phyloP scores from a whole-genome alignment of 2,329 filamentous ascomycete species.

The Tolypocladium endophyticum region DNA sequence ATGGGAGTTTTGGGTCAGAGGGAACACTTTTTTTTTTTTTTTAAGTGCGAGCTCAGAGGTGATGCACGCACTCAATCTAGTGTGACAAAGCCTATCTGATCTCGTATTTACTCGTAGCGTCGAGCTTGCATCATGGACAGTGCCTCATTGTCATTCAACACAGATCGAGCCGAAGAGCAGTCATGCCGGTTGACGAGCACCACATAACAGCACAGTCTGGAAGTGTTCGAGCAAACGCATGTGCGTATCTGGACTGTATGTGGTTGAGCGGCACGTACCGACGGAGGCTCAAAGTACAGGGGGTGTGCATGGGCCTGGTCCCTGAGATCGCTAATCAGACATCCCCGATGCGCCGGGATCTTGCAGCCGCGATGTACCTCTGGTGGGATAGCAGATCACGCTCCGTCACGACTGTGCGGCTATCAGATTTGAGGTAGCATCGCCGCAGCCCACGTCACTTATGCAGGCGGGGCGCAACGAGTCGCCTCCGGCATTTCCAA shows the following conservation, averaged over 20 bases:
- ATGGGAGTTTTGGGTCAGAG: not conserved
- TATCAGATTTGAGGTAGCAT: not conserved
- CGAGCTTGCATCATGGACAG: not conserved
- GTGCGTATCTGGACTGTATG: not conserved
- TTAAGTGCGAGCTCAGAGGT: not conserved
- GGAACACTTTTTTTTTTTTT: too few species aligned
- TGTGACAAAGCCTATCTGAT: not conserved
- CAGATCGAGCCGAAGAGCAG: not conserved
- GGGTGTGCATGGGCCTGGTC: not conserved
- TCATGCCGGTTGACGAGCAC: not conserved
- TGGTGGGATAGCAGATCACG: not conserved
- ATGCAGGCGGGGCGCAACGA: not conserved
- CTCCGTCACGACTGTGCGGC: accelerated
- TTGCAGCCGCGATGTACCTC: not conserved
- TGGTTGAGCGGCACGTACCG: not conserved
- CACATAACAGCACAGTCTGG: not conserved
- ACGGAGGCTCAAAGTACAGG: not conserved
- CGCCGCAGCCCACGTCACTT: not conserved
- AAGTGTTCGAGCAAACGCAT: not conserved
- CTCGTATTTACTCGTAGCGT: not conserved
- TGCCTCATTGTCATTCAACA: not conserved
- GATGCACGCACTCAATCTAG: not conserved
- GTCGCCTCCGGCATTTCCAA: not conserved
- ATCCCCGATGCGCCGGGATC: not conserved
- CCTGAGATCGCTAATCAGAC: not conserved